A percentile compares a stretch with the other conserved stretches of the same genome.
These are phyloP conservation scores for Volvox africanus DNA, from an alignment of 139 green algal genomes.

Conservation along the genomic window DNA sequence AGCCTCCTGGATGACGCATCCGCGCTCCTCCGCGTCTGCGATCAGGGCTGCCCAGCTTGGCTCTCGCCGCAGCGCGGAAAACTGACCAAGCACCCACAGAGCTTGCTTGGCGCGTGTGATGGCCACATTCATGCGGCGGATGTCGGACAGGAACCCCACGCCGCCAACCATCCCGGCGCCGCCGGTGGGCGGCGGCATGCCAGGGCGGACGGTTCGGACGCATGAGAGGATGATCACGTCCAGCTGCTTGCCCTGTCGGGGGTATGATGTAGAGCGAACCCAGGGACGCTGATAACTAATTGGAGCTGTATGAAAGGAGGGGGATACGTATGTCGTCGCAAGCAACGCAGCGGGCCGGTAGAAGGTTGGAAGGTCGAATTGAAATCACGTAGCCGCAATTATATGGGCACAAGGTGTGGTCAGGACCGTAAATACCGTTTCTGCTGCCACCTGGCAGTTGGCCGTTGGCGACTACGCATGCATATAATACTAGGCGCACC, in stretches of 20 bases:
- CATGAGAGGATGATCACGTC: slow-evolving; percentile 95
- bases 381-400: too few relatives aligned
- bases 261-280: too few relatives aligned
- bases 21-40: slow-evolving; percentile 58
- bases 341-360: too few relatives aligned
- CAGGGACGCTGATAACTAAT: too few relatives aligned
- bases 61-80: slow-evolving; percentile 66
- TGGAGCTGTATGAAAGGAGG: too few relatives aligned
- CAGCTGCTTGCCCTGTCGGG: slow-evolving; percentile 88
- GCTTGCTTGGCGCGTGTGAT: slow-evolving; percentile 85
- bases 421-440: too few relatives aligned
- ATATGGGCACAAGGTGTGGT: too few relatives aligned
- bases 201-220: slow-evolving; percentile 68
- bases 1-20: slow-evolving; percentile 72
- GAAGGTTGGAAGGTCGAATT: too few relatives aligned
- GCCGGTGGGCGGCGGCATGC: neutral
- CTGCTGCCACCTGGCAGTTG: too few relatives aligned
- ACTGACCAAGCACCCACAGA: slow-evolving; percentile 86
- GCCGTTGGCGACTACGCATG: too few relatives aligned
- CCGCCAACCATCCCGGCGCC: neutral
- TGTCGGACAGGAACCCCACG: slow-evolving; percentile 87
- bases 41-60: slow-evolving; percentile 76
- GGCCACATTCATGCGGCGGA: slow-evolving; percentile 89
- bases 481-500: slow-evolving; percentile 12
- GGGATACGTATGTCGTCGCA: too few relatives aligned